Evolutionary conservation across 352 stramenopile species (phyloP), one percentile per base, ranked within the genome.

Genomic region (Blastocystis hominis): DNA sequence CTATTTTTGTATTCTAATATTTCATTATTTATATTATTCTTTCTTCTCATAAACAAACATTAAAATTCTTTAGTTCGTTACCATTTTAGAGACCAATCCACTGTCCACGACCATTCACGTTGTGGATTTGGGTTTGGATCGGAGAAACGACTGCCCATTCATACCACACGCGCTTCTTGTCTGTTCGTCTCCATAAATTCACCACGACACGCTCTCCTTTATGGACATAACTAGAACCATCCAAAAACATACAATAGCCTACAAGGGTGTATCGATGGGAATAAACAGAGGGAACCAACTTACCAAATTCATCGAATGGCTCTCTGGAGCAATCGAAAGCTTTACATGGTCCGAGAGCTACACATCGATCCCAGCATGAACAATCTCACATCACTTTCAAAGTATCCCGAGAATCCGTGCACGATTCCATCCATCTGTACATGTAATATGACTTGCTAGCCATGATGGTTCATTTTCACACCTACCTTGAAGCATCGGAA

Each of bases 261-360:
- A 84, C 44, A 98, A 75, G 0, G 96, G 96, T 36, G 94, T 90
- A 4, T 92, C 92, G 36, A 99, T 90, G 13, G 97, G 97, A 89
- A 99, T 98, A 90, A 96, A 98, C 68, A 98, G 93, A 34, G 97
- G 96, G 91, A 99, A 99, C 97, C 97, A 99, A 75, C 93, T 97
- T 90, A 98, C 98, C 96, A 99, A 98, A 54, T 95, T 94, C 76
- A 94, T 91, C 9, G 95, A 98, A 90, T 98, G 96, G 34, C 93
- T 96, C 47, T 91, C 86, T 2, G 97, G 97, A 61, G 95, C 93
- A 90, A 98, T 99, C 79, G 93, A 97, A 70, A 98, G 93, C 54
- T 91, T 92, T 17, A 96, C 92, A 81, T 97, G 92, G 36, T 93
- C 92, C 86, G 97, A 98, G 7, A 98, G 91, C 79, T 84, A 84